Evolutionary conservation across 192 early-diverging fungal species (phyloP).

Genomic region (Paraglomus occultum): DNA sequence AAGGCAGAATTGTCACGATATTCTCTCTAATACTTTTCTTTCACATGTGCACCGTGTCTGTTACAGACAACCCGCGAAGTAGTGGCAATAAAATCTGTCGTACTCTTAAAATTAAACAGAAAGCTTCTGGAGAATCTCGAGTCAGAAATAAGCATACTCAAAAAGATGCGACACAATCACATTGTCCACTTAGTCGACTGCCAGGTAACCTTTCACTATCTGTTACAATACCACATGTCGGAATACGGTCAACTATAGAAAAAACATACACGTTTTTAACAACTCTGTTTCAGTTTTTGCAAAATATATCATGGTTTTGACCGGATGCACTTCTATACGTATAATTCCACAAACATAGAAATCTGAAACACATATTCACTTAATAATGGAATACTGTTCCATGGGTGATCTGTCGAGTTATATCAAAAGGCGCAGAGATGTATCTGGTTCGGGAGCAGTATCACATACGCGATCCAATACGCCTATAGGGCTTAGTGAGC

Average conservation of each 20-base stretch:
- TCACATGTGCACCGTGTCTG: not conserved
- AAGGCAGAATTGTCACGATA: not conserved
- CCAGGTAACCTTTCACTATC: constrained; percentile 55
- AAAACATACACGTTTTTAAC: constrained; percentile 16
- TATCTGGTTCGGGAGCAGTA: not conserved
- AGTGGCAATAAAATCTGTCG: constrained; percentile 93
- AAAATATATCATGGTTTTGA: not conserved
- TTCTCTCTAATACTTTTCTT: not conserved
- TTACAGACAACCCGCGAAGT: constrained; percentile 50
- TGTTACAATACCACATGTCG: constrained; percentile 5
- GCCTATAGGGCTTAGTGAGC: constrained; percentile 75
- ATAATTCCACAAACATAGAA: constrained; percentile 53
- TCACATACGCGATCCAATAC: constrained; percentile 51
- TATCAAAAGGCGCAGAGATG: constrained; percentile 67
- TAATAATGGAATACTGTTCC: constrained; percentile 98
- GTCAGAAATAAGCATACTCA: constrained; percentile 93
- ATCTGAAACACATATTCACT: constrained; percentile 89
- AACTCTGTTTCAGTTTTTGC: too few relatives aligned
- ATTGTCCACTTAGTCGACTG: constrained; percentile 91
- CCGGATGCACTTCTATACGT: constrained; percentile 13
- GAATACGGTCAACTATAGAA: not conserved
- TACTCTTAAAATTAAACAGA: constrained; percentile 82
- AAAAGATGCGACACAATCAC: constrained; percentile 76
- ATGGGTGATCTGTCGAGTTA: constrained; percentile 90
- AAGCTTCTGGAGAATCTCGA: constrained; percentile 93